Evolutionary conservation across 2,329 filamentous ascomycete species (phyloP).

Genomic region (Ophiostoma fasciatum): DNA sequence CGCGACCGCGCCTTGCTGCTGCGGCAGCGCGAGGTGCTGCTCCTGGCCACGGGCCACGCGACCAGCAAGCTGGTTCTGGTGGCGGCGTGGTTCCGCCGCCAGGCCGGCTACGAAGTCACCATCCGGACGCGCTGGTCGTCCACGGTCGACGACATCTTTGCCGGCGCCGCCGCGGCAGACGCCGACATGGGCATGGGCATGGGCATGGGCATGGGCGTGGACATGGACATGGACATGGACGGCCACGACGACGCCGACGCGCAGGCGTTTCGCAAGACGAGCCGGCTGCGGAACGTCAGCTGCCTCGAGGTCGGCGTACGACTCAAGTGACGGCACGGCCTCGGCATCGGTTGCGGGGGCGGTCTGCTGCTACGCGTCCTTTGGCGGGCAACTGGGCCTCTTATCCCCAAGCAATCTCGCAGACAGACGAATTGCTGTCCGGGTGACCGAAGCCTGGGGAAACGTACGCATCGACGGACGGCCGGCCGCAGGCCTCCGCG

Average conservation of each 20-base stretch:
- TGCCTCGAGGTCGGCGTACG: slow-evolving; percentile 8
- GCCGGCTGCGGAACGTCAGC: slow-evolving; percentile 7
- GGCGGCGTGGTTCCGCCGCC: slow-evolving; percentile 48
- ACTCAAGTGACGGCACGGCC: slow-evolving; percentile 1
- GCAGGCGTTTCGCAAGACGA: not conserved
- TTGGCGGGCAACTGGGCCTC: too few relatives aligned
- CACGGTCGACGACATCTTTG: slow-evolving; percentile 53
- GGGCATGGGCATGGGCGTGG: not conserved
- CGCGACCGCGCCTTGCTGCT: slow-evolving; percentile 14
- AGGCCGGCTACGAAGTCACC: slow-evolving; percentile 41
- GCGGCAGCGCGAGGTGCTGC: slow-evolving; percentile 23
- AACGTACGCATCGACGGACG: too few relatives aligned
- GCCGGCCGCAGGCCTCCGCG: too few relatives aligned
- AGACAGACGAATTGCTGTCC: too few relatives aligned
- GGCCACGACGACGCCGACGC: not conserved
- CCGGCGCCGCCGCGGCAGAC: slow-evolving; percentile 19
- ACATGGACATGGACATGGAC: not conserved
- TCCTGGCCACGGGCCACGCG: slow-evolving; percentile 46
- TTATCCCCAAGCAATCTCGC: too few relatives aligned
- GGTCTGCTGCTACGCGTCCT: too few relatives aligned
- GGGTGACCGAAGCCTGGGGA: too few relatives aligned
- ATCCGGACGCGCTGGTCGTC: slow-evolving; percentile 47
- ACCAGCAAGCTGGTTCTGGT: slow-evolving; percentile 48
- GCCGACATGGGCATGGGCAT: slow-evolving; percentile 11
- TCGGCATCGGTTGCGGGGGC: too few relatives aligned